Evolutionary conservation across 2,329 filamentous ascomycete species (phyloP).

Genomic region (Ophiostoma perfectum): DNA sequence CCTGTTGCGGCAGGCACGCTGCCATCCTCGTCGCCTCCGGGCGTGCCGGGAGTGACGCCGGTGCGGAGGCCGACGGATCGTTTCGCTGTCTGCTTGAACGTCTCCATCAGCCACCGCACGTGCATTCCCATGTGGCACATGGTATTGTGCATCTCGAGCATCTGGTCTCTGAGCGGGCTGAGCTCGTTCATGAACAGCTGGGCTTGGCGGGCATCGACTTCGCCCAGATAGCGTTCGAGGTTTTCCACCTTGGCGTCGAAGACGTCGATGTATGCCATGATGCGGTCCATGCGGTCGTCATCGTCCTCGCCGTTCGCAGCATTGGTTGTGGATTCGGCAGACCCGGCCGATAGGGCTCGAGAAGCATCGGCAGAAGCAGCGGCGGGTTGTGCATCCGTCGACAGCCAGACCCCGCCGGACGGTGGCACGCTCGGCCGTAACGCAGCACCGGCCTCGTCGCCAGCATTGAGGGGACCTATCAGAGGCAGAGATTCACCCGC

Average conservation of each 20-base stretch:
- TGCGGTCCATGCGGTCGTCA: conserved; percentile 36
- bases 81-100: conserved; percentile 24
- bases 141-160: conserved; percentile 54
- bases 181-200: conserved; percentile 59
- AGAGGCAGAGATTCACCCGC: neutral
- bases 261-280: conserved; percentile 44
- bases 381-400: neutral
- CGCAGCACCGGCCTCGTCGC: neutral
- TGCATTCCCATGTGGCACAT: conserved; percentile 56
- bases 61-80: conserved; percentile 20
- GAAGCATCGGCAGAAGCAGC: neutral
- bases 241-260: conserved; percentile 53
- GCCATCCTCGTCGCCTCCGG: neutral
- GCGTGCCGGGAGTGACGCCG: neutral
- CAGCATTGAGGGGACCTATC: neutral
- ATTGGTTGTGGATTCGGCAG: neutral
- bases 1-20: neutral
- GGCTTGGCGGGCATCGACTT: conserved; percentile 55
- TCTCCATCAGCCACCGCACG: conserved; percentile 51
- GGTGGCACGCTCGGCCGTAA: conserved; percentile 3
- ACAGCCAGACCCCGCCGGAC: conserved; percentile 4
- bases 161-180: conserved; percentile 56
- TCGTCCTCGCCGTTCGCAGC: conserved; percentile 23
- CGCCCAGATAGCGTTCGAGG: conserved; percentile 51
- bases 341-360: neutral